phyloP scores from a whole-genome alignment of 495 filamentous ascomycete genomes.

The Cryomyces minteri region DNA sequence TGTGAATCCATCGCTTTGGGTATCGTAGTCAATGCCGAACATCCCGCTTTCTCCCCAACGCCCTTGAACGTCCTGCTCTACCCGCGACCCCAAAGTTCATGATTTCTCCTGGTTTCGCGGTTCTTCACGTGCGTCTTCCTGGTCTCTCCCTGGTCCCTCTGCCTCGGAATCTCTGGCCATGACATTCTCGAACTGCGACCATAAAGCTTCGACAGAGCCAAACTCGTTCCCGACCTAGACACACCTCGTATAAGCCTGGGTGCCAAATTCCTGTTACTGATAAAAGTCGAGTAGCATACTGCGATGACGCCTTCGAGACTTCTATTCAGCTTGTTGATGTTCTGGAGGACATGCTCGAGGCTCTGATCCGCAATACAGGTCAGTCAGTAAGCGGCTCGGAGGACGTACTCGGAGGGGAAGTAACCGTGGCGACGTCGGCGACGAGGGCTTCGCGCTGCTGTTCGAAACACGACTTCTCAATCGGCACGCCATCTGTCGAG shows the following conservation, averaged over 20 bases:
- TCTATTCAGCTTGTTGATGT: constrained; percentile 89
- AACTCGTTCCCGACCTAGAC: constrained; percentile 86
- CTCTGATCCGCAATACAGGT: constrained; percentile 27
- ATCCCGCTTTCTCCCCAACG: background rate
- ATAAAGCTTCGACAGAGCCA: constrained; percentile 84
- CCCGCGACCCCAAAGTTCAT: background rate
- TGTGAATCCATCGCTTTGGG: background rate
- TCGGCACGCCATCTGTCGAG: background rate
- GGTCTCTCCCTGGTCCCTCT: constrained; percentile 12
- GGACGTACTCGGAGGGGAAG: background rate
- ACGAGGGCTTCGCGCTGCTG: constrained; percentile 65
- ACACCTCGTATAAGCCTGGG: background rate
- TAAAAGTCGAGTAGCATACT: constrained; percentile 26
- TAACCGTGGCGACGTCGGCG: constrained; percentile 57
- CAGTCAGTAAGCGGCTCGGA: too few relatives aligned
- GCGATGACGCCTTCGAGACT: constrained; percentile 83
- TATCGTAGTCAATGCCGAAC: background rate
- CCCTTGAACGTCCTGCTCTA: background rate
- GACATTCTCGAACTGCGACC: constrained; percentile 92
- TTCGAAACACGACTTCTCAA: constrained; percentile 37
- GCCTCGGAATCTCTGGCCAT: constrained; percentile 61
- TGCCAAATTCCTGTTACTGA: background rate
- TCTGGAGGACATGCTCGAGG: constrained; percentile 86
- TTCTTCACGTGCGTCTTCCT: constrained; percentile 14
- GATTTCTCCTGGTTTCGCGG: constrained; percentile 3